Evolutionary conservation across 2,329 filamentous ascomycete genomes (phyloP).

Genomic region (Neocatenulostroma microsporum): DNA sequence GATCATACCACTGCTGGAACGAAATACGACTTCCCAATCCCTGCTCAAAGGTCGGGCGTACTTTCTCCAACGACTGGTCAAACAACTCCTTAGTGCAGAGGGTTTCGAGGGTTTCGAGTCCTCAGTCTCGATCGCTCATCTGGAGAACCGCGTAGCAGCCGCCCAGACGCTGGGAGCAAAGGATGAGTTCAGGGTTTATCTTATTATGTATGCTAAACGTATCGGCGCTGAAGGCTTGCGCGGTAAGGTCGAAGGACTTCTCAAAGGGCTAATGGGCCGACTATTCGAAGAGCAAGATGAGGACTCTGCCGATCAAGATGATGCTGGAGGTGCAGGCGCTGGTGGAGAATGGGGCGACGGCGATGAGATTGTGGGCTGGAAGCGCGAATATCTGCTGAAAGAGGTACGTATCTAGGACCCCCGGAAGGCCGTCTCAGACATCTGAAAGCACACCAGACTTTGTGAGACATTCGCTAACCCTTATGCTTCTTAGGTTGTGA

Average conservation of each 20-base stretch:
- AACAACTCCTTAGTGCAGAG: constrained; percentile 76
- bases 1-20: constrained; percentile 85
- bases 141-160: constrained; percentile 90
- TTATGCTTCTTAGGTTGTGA: no score
- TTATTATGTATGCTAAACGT: constrained; percentile 98
- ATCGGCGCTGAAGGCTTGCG: constrained; percentile 82
- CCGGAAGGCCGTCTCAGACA: no score
- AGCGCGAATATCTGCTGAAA: constrained; percentile 75
- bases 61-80: constrained; percentile 84
- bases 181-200: constrained; percentile 87
- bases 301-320: constrained; percentile 41
- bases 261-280: constrained; percentile 69
- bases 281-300: constrained; percentile 55
- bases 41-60: constrained; percentile 87
- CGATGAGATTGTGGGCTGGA: constrained; percentile 81
- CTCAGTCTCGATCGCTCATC: constrained; percentile 81
- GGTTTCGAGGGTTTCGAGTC: constrained; percentile 90
- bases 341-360: constrained; percentile 58
- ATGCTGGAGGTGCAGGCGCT: constrained; percentile 32
- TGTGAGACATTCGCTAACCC: no score
- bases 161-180: constrained; percentile 74
- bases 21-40: constrained; percentile 89
- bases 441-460: no score
- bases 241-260: constrained; percentile 84
- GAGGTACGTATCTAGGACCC: no score